phyloP scores from a whole-genome alignment of 2,329 filamentous ascomycete species.

The Mycosphaerella sp. region DNA sequence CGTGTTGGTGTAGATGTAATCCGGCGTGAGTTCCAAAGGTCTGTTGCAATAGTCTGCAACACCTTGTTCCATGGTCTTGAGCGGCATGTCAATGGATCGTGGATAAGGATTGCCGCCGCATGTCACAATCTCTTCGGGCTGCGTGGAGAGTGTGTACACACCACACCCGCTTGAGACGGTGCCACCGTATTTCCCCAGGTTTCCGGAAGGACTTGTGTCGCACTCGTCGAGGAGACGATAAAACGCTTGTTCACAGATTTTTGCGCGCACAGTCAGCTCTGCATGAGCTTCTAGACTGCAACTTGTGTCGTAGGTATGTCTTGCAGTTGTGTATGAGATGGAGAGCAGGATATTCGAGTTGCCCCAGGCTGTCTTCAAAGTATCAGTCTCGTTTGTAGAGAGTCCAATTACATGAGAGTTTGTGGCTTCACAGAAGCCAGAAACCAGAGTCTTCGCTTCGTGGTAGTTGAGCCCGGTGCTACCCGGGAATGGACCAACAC shows the following conservation, averaged over 20 bases:
- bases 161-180: conserved; percentile 4
- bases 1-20: background rate
- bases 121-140: conserved; percentile 9
- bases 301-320: background rate
- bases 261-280: background rate
- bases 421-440: conserved; percentile 8
- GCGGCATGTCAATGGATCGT: conserved; percentile 7
- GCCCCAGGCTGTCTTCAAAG: conserved; percentile 10
- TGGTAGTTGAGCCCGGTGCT: conserved; percentile 12
- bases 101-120: conserved; percentile 16
- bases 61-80: background rate
- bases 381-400: conserved; percentile 3
- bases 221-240: conserved; percentile 13
- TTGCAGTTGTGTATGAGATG: conserved; percentile 2
- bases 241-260: conserved; percentile 9
- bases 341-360: conserved; percentile 13
- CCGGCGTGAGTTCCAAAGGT: conserved; percentile 5
- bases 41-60: conserved; percentile 13
- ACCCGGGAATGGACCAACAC: conserved; percentile 4
- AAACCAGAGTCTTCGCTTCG: conserved; percentile 10
- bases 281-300: conserved; percentile 3
- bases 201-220: background rate
- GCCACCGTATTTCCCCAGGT: conserved; percentile 12
- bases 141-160: conserved; percentile 7
- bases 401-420: background rate